These are phyloP conservation scores for Epicoccum nigrum DNA, from an alignment of 2,329 filamentous ascomycete genomes.

Conservation along the genomic window DNA sequence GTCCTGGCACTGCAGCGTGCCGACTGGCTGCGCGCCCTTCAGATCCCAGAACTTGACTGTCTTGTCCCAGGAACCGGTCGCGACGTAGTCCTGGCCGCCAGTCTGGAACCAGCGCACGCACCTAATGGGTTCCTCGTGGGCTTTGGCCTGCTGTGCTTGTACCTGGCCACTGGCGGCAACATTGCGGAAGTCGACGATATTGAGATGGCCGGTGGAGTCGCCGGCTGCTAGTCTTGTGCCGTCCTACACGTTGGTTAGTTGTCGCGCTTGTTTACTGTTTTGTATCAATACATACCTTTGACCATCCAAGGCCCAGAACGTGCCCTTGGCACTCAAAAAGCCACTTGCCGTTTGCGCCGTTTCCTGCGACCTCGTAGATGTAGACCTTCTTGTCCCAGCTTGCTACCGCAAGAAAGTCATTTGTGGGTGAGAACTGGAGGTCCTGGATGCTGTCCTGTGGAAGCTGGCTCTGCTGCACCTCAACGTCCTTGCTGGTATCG, in stretches of 20 bases:
- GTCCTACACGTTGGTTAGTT: conserved; percentile 64
- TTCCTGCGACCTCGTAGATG: conserved; percentile 90
- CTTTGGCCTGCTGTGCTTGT: conserved; percentile 64
- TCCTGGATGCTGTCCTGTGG: conserved; percentile 91
- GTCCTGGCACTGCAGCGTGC: conserved; percentile 71
- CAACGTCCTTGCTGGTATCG: conserved; percentile 88
- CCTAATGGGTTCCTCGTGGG: conserved; percentile 81
- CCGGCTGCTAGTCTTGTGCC: conserved; percentile 86
- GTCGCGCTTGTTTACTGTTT: neutral
- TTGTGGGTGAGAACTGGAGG: conserved; percentile 77
- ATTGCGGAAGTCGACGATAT: conserved; percentile 78
- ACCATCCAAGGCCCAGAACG: conserved; percentile 85
- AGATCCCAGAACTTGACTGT: conserved; percentile 90
- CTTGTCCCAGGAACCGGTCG: conserved; percentile 93
- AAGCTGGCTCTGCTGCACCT: conserved; percentile 67
- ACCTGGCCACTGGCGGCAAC: conserved; percentile 44
- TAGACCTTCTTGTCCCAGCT: conserved; percentile 99
- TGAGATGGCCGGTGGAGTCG: conserved; percentile 89
- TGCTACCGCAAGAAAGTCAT: conserved; percentile 83
- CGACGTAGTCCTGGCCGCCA: conserved; percentile 76
- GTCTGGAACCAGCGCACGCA: conserved; percentile 69
- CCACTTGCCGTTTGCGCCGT: conserved; percentile 83
- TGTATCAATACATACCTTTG: conserved; percentile 67
- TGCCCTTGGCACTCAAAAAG: conserved; percentile 81
- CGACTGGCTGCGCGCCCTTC: conserved; percentile 66